Conservation (phyloP, 2,329 filamentous ascomycete genomes). For the Nothophoma quercina region DNA sequence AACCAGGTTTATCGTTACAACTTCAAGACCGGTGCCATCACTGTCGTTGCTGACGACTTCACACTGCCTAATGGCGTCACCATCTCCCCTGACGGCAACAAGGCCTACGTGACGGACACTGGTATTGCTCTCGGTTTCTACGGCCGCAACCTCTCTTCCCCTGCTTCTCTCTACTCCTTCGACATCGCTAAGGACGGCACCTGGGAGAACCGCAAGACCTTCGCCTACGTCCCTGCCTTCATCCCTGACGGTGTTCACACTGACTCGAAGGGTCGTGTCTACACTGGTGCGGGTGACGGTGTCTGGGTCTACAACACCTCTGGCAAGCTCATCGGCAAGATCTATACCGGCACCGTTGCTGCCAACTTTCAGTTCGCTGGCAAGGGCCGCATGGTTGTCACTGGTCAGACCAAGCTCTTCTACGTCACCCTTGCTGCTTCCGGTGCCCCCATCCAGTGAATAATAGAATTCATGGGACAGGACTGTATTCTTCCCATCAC, state of each 20-base stretch:
- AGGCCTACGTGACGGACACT: constrained; percentile 55
- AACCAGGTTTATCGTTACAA: constrained; percentile 53
- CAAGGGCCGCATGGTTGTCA: constrained; percentile 34
- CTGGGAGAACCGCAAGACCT: constrained; percentile 31
- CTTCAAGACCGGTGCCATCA: constrained; percentile 47
- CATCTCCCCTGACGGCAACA: constrained; percentile 50
- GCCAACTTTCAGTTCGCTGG: constrained; percentile 37
- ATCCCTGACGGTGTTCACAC: constrained; percentile 34
- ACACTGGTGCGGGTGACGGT: constrained; percentile 58
- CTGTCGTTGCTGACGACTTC: constrained; percentile 50
- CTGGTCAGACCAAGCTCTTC: constrained; percentile 35
- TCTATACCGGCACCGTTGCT: constrained; percentile 30
- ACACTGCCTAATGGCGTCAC: constrained; percentile 52
- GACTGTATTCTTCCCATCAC: background rate
- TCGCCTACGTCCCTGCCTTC: constrained; percentile 26
- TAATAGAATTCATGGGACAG: too few relatives aligned
- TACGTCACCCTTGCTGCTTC: constrained; percentile 31
- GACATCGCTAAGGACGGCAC: constrained; percentile 32
- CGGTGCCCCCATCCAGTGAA: constrained; percentile 19
- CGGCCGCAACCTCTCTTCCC: constrained; percentile 29
- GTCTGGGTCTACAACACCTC: constrained; percentile 59
- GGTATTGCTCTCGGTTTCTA: constrained; percentile 31
- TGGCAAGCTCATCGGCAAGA: constrained; percentile 54
- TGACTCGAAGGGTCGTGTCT: constrained; percentile 61
- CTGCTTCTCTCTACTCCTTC: constrained; percentile 34